phyloP scores from a whole-genome alignment of 495 filamentous ascomycete species.

The Aspergillus nanangensis region DNA sequence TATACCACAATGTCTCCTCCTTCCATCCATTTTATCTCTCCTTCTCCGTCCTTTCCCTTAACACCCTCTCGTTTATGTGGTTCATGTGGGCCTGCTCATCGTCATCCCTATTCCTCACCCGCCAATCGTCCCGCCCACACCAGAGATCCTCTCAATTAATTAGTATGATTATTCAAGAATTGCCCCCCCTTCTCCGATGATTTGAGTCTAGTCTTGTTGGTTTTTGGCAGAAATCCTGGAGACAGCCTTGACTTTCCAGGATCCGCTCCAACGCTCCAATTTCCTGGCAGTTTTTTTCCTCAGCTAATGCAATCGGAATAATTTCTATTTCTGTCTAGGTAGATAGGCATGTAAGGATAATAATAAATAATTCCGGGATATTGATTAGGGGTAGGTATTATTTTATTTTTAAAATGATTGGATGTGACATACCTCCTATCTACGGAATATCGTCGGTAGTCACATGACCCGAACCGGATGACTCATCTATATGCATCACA shows the following conservation, averaged over 20 bases:
- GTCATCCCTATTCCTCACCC: constrained; percentile 40
- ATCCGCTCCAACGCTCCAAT: no score
- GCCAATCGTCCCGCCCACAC: constrained; percentile 32
- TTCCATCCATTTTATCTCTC: no score
- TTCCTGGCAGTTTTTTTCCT: no score
- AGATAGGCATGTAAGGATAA: no score
- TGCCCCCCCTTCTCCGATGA: background rate
- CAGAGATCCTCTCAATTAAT: constrained; percentile 8
- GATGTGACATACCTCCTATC: background rate
- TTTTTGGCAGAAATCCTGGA: no score
- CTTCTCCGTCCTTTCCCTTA: constrained; percentile 19
- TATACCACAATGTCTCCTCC: no score
- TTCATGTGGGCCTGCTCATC: constrained; percentile 42
- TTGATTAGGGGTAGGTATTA: no score
- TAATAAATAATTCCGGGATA: no score
- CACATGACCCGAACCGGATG: constrained; percentile 16
- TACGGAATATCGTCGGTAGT: background rate
- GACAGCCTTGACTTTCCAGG: no score
- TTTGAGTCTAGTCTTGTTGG: background rate
- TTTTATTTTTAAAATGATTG: no score
- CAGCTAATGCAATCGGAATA: no score
- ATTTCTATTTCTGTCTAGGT: no score
- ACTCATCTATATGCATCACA: constrained; percentile 17
- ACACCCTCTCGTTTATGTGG: constrained; percentile 37
- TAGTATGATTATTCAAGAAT: background rate